Evolutionary conservation across 2,329 filamentous ascomycete genomes (phyloP).

Genomic region (Fusarium decemcellulare): DNA sequence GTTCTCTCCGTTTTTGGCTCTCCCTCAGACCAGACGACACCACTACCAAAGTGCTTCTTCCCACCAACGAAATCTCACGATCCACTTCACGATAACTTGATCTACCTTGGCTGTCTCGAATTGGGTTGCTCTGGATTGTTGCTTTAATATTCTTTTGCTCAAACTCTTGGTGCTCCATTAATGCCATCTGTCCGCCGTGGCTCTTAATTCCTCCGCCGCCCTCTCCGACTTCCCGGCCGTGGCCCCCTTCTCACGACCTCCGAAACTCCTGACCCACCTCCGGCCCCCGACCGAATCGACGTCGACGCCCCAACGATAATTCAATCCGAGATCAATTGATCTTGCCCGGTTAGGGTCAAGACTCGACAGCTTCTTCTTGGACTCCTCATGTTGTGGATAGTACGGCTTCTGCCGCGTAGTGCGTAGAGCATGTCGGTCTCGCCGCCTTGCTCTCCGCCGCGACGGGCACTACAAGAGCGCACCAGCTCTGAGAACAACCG

Average conservation of each 20-base stretch:
- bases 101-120: conserved; percentile 32
- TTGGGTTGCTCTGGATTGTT: conserved; percentile 21
- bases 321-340: conserved; percentile 18
- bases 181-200: conserved; percentile 23
- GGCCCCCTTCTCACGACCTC: conserved; percentile 21
- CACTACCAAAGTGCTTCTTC: conserved; percentile 27
- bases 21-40: conserved; percentile 13
- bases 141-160: conserved; percentile 8
- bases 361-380: conserved; percentile 9
- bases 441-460: conserved; percentile 48
- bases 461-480: conserved; percentile 48
- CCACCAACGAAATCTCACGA: conserved; percentile 30
- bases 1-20: conserved; percentile 30
- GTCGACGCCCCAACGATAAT: conserved; percentile 19
- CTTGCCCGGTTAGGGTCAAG: conserved; percentile 31
- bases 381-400: conserved; percentile 41
- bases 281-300: conserved; percentile 25
- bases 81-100: conserved; percentile 35
- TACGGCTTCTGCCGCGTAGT: conserved; percentile 38
- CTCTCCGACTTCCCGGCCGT: conserved; percentile 29
- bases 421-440: conserved; percentile 53
- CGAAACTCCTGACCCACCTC: conserved; percentile 37
- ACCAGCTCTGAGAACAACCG: conserved; percentile 48
- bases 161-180: conserved; percentile 29
- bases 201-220: conserved; percentile 32